Base-by-base conservation (phyloP, 257 asterid genomes). In the Fraxinus pennsylvanica region DNA sequence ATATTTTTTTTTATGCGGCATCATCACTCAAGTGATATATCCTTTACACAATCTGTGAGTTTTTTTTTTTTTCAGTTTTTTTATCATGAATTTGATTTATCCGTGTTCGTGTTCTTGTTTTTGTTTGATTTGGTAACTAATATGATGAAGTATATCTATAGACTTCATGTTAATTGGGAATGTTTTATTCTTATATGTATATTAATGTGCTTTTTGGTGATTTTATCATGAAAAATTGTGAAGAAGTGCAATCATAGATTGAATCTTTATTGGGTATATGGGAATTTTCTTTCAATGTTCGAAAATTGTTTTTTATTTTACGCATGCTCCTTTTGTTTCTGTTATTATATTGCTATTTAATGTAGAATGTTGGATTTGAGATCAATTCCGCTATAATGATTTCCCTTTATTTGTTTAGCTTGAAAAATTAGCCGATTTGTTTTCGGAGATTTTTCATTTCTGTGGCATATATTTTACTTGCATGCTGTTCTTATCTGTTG, bases 251-350 rank as follows among this genome's bases (percentile, higher is more conserved):
- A 63, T 63, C 12, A 12, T 10, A 63, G 69, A 10, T n/a, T 63
- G 69, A 63, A 63, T 63, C 69, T 63, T 25, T 61, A 21, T 61
- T 63, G 69, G 69, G 69, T 63, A 33, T 63, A 27, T 27, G 36
- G 19, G 69, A 63, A 63, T 22, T 63, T 27, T 9, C 5, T 61
- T 61, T 22, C 17, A 61, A 9, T 61, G 68, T 61, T 61, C 17
- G n/a, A 25, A 22, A 22, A 22, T 30, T 61, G 68, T 21, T 61
- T 25, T 9, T 21, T 25, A 22, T 9, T 9, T 7, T 22, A 57
- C 2, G 29, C 27, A n/a, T n/a, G 66, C 66, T 19, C 4, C 29
- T 57, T 57, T 57, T 57, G 27, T n/a, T 57, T 57, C 29, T 57
- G 27, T 57, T 57, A 57, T 57, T 19, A n/a, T 27, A 57, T 57